Conservation (phyloP, 345 rosid species). For the Ceriops zippeliana region DNA sequence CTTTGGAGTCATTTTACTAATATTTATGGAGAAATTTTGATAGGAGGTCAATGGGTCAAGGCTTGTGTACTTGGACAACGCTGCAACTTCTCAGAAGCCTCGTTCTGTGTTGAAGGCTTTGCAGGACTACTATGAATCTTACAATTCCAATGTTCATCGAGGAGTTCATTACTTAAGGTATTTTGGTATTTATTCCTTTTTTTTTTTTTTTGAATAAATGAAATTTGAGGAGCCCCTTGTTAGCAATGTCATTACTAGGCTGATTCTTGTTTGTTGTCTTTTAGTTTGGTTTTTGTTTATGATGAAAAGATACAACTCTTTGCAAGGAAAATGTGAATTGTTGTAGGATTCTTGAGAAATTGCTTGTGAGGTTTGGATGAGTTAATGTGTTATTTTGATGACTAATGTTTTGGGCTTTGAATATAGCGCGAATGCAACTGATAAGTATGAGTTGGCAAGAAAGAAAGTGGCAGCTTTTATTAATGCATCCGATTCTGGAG, state of each 20-base stretch:
- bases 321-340: no score
- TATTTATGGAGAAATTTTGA: neutral
- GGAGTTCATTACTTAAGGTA: conserved; percentile 87
- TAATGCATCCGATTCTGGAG: conserved; percentile 63
- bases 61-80: conserved; percentile 89
- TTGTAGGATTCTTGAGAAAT: no score
- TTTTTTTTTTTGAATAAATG: neutral
- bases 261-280: neutral
- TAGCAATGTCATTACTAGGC: no score
- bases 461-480: conserved; percentile 82
- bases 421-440: conserved; percentile 84
- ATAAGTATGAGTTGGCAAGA: conserved; percentile 81
- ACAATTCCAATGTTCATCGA: conserved; percentile 86
- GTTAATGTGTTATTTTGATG: neutral
- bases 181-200: neutral
- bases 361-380: no score
- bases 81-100: conserved; percentile 98
- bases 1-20: neutral
- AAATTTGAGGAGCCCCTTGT: neutral
- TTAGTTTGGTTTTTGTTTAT: neutral
- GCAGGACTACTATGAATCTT: conserved; percentile 62
- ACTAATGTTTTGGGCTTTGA: neutral
- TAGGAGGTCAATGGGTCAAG: conserved; percentile 79
- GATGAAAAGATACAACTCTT: no score
- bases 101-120: conserved; percentile 61